A percentile compares a stretch with the other conserved stretches of the same genome.
phyloP scores from a whole-genome alignment of 1,284 basidiomycete genomes.

The Ceratobasidium sp. region DNA sequence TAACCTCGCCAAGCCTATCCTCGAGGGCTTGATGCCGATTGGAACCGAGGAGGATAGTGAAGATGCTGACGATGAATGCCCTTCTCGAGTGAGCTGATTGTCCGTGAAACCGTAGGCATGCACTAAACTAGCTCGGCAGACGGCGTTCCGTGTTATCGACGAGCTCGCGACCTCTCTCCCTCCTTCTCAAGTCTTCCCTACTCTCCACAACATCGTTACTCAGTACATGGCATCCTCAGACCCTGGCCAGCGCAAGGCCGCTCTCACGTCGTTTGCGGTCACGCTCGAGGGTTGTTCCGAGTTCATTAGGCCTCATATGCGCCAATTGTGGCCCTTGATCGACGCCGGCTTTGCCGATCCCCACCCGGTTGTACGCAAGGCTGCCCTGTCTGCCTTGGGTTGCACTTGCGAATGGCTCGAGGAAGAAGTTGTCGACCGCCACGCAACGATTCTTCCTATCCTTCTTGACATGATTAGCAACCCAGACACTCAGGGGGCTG shows the following conservation, averaged over 20 bases:
- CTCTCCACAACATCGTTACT: conserved; percentile 80
- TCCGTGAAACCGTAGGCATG: conserved; percentile 13
- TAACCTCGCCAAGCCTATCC: conserved; percentile 82
- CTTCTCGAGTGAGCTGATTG: conserved; percentile 73
- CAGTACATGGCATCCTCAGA: conserved; percentile 84
- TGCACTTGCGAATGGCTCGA: conserved; percentile 98
- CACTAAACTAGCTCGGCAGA: conserved; percentile 54
- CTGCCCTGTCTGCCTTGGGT: conserved; percentile 91
- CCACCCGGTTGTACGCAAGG: conserved; percentile 88
- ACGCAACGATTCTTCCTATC: conserved; percentile 85
- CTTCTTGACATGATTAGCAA: conserved; percentile 92
- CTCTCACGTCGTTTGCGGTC: conserved; percentile 95
- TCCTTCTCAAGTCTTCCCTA: conserved; percentile 95
- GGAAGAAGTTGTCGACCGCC: conserved; percentile 87
- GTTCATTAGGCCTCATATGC: conserved; percentile 94
- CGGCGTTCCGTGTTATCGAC: conserved; percentile 94
- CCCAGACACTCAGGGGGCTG: conserved; percentile 83
- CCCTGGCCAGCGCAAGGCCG: conserved; percentile 81
- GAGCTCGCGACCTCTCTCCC: conserved; percentile 91
- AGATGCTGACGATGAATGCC: conserved; percentile 88
- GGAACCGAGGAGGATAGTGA: conserved; percentile 87
- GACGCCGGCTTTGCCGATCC: conserved; percentile 85
- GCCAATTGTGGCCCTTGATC: conserved; percentile 89
- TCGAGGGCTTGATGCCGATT: conserved; percentile 92
- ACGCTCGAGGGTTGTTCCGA: conserved; percentile 98